Percentiles rank a stretch among this genome's conserved stretches.
Evolutionary conservation across 1,139 yeast genomes (phyloP).

Genomic region (Candida mesenterica): DNA sequence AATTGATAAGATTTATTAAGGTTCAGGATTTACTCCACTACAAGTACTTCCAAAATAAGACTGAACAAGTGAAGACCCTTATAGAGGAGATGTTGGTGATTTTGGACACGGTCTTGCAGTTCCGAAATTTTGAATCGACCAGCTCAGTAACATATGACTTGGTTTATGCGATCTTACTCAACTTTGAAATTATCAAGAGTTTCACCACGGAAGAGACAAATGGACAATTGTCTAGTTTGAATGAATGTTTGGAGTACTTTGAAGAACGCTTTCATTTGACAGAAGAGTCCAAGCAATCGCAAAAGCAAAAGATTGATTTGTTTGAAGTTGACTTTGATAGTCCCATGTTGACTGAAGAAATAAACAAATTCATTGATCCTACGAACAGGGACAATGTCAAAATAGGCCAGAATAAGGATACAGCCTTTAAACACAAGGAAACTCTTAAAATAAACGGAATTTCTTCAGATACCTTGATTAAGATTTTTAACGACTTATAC

Average conservation of each 20-base stretch:
- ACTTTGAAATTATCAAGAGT: constrained; percentile 23
- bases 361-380: constrained; percentile 19
- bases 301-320: constrained; percentile 16
- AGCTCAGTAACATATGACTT: constrained; percentile 18
- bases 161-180: constrained; percentile 32
- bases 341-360: constrained; percentile 24
- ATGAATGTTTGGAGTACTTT: constrained; percentile 23
- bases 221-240: constrained; percentile 16
- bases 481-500: constrained; percentile 12
- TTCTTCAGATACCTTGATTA: constrained; percentile 15
- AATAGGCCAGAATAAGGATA: too few species aligned
- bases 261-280: constrained; percentile 18
- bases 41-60: constrained; percentile 17
- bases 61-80: constrained; percentile 17
- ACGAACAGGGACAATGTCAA: constrained; percentile 1
- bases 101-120: constrained; percentile 20
- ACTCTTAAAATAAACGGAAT: constrained; percentile 14
- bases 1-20: constrained; percentile 26
- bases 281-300: constrained; percentile 19
- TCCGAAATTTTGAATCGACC: background rate
- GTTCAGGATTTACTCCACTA: constrained; percentile 19
- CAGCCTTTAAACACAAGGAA: constrained; percentile 14
- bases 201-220: constrained; percentile 11
- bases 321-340: constrained; percentile 32
- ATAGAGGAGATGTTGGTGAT: constrained; percentile 29